Base-by-base conservation (phyloP, 352 stramenopile species). In the Globisporangium cederbergense region DNA sequence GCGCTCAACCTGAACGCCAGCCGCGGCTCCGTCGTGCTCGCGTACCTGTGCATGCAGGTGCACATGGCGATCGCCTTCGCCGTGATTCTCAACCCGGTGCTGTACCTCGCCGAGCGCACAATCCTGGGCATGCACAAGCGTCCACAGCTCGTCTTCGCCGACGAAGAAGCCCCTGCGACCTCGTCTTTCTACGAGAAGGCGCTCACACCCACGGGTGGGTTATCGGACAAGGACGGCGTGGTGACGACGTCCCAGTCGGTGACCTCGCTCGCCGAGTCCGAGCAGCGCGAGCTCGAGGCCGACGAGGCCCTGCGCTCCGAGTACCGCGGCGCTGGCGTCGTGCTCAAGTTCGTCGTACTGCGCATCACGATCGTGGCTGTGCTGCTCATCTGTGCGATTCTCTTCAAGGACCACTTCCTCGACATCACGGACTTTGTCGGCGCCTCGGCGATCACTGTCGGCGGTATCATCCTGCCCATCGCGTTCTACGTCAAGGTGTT, bases 41-140 rank as follows among this genome's bases (percentile, higher is more conserved):
- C 74, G 9, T 88, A 79, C 56, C 66, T 81, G 64, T 86, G 81
- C 71, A 88, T 88, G 78, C 78, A 86, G 65, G 54, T 88, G 54
- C 78, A 88, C 65, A 81, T 88, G 63, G 81, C 75, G 50, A 86
- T 88, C 60, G 78, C 77, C 3, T 78, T 86, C 64, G 79, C 75
- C 22, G 75, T 86, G 25, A 85, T 88, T 60, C 51, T 88, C 46
- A 81, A 83, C 59, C 78, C 78, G 7, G 77, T 82, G 58, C 60
- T 88, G 16, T 84, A 86, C 65, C 83, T 88, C 45, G 72, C 72
- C 22, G 78, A 88, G 67, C 76, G 78, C 25, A 74, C 69, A 1
- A 64, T 88, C 64, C 57, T 88, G 47, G 78, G 78, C 51, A 83
- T 88, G 77, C 78, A 88, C 71, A 78, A 86, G 65, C 77, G 72